Base-by-base conservation (phyloP, 1,284 basidiomycete species). In the Moesziomyces aphidis region DNA sequence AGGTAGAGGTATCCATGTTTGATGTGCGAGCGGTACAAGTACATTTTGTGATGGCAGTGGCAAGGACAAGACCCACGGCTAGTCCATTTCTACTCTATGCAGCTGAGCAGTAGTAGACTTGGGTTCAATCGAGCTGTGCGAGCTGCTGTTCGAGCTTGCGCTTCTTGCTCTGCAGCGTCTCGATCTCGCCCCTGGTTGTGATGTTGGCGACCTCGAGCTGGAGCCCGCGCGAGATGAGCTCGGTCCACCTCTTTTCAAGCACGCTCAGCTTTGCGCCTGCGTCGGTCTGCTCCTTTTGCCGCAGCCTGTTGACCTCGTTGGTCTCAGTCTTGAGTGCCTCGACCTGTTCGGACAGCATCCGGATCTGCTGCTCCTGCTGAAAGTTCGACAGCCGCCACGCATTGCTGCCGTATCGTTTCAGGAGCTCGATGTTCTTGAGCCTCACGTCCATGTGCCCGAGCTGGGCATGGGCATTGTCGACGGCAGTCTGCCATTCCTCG, bases 201-300 rank as follows among this genome's bases (percentile, higher is more conserved):
- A 92, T 88, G 82, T 94, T 95, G n/a, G 93, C 94, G 87, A 96
- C 90, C 87, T 95, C 93, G 74, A 95, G 91, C 85, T 95, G 93
- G 72, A 96, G 85, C 34, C 93, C 91, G 78, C 89, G 91, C 45
- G 92, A 93, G 63, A 96, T 91, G 45, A 95, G 87, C 83, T 94
- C 92, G 11, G 91, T 94, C 94, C 94, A 96, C 57, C 90, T 88
- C 54, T 89, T 91, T 85, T 95, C 93, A 54, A 95, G 86, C 11
- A 89, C 86, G n/a, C 89, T 91, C 66, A 96, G 86, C 77, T 92
- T 91, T 56, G 89, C 88, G 47, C 94, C 94, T 21, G 90, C 86
- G n/a, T 88, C 88, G 34, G 90, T 90, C 91, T 95, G 81, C 31
- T 64, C 62, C 31, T 64, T 63, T 47, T 79, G 73, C 11, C 81